Evolutionary conservation across 2,329 filamentous ascomycete genomes (phyloP).

Genomic region (Calonectria hongkongensis): DNA sequence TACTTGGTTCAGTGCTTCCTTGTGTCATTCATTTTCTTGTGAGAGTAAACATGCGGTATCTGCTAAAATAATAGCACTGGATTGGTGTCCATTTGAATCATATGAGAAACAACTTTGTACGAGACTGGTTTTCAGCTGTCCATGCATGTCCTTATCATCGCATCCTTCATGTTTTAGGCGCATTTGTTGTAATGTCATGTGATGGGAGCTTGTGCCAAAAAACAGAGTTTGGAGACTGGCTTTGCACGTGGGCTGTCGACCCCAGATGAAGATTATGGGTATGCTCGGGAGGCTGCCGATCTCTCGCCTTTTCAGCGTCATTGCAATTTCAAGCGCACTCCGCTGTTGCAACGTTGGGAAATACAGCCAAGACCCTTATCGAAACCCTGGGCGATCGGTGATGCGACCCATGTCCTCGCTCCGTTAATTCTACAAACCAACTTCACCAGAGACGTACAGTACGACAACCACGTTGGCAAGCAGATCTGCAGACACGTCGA

Average conservation of each 20-base stretch:
- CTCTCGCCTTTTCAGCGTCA: constrained; percentile 11
- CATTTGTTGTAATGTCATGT: background rate
- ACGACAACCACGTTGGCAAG: background rate
- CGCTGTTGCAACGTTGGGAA: constrained; percentile 12
- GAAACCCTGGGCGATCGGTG: background rate
- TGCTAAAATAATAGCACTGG: too few relatives aligned
- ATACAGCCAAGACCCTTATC: constrained; percentile 18
- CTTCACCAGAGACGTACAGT: background rate
- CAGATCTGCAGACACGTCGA: background rate
- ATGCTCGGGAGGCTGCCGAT: constrained; percentile 12
- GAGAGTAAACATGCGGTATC: too few relatives aligned
- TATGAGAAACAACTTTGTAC: background rate
- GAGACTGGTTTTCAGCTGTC: background rate
- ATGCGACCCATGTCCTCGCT: background rate
- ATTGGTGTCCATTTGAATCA: background rate
- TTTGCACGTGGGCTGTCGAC: constrained; percentile 13
- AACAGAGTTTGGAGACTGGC: constrained; percentile 15
- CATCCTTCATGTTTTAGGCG: background rate
- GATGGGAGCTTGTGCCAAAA: background rate
- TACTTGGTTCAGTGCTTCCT: too few relatives aligned
- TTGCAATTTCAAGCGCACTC: constrained; percentile 13
- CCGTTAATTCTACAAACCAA: background rate
- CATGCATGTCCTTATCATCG: background rate
- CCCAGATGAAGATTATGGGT: constrained; percentile 7
- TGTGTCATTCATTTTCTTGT: too few relatives aligned